These are phyloP conservation scores for Boletellus ananas DNA, from an alignment of 768 basidiomycete genomes.

Conservation along the genomic window DNA sequence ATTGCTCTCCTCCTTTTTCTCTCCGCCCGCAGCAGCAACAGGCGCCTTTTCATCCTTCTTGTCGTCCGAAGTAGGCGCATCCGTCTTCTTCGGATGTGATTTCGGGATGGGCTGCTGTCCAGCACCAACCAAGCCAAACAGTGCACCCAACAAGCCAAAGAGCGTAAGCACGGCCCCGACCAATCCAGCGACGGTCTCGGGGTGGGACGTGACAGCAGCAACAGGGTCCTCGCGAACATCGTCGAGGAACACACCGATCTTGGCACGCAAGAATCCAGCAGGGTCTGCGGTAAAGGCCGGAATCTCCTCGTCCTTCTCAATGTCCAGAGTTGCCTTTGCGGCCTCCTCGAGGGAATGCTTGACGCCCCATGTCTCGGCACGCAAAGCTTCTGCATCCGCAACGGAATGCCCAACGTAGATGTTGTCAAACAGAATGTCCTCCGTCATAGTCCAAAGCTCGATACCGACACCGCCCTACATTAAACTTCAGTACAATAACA, in stretches of 20 bases:
- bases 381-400: slow-evolving; percentile 79
- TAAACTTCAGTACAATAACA: slow-evolving; percentile 1
- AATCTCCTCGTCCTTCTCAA: slow-evolving; percentile 41
- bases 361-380: slow-evolving; percentile 84
- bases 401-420: slow-evolving; percentile 91
- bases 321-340: slow-evolving; percentile 40
- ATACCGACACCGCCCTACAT: slow-evolving; percentile 87
- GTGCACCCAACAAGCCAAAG: slow-evolving; percentile 77
- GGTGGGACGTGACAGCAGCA: slow-evolving; percentile 80
- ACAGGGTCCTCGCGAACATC: slow-evolving; percentile 72
- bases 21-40: slow-evolving; percentile 67
- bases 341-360: slow-evolving; percentile 82
- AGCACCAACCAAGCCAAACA: slow-evolving; percentile 76
- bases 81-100: slow-evolving; percentile 72
- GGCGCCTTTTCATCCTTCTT: slow-evolving; percentile 64
- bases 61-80: slow-evolving; percentile 58
- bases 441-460: slow-evolving; percentile 99
- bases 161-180: slow-evolving; percentile 71
- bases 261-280: slow-evolving; percentile 72
- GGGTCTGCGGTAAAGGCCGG: slow-evolving; percentile 69
- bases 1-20: slow-evolving; percentile 64
- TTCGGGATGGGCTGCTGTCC: slow-evolving; percentile 67
- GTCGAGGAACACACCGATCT: slow-evolving; percentile 77
- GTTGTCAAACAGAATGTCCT: slow-evolving; percentile 90
- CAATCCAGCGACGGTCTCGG: slow-evolving; percentile 81